A percentile compares a stretch with the other conserved stretches of the same genome.
Conservation (phyloP, 768 basidiomycete genomes). For the Terana coerulea region DNA sequence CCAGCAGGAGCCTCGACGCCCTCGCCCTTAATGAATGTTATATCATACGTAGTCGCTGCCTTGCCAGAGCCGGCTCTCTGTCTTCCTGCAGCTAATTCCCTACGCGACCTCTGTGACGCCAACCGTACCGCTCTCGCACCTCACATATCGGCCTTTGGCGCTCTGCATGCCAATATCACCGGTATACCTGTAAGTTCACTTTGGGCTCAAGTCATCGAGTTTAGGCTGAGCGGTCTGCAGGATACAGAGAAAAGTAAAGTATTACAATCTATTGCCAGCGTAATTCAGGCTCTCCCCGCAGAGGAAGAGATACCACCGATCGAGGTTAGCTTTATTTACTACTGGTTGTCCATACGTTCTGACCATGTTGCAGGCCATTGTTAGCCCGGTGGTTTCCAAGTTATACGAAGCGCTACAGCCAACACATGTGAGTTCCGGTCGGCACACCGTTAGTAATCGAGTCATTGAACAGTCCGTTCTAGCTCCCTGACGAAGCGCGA, state of each 20-base stretch:
- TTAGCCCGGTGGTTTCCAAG: slow-evolving; percentile 69
- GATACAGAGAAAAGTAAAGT: slow-evolving; percentile 89
- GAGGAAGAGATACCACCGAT: slow-evolving; percentile 75
- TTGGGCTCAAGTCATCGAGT: neutral
- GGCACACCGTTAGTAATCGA: neutral
- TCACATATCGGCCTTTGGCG: slow-evolving; percentile 81
- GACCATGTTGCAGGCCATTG: slow-evolving; percentile 50
- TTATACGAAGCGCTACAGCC: slow-evolving; percentile 60
- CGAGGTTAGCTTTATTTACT: slow-evolving; percentile 40
- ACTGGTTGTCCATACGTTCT: neutral
- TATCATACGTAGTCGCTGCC: slow-evolving; percentile 68
- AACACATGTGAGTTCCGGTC: slow-evolving; percentile 38
- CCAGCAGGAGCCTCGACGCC: slow-evolving; percentile 24
- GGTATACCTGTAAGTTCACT: slow-evolving; percentile 56
- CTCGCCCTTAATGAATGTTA: slow-evolving; percentile 56
- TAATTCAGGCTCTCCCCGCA: slow-evolving; percentile 86
- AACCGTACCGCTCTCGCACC: slow-evolving; percentile 81
- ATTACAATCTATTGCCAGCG: slow-evolving; percentile 87
- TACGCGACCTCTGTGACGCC: slow-evolving; percentile 86
- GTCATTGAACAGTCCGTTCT: neutral
- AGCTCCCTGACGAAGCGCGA: slow-evolving; percentile 76
- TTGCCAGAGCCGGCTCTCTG: slow-evolving; percentile 62
- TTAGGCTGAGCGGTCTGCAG: slow-evolving; percentile 29
- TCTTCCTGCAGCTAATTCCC: slow-evolving; percentile 72
- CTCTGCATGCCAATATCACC: slow-evolving; percentile 73